Base-by-base conservation (phyloP, 176 grass and related monocot genomes). In the Avena eriantha region DNA sequence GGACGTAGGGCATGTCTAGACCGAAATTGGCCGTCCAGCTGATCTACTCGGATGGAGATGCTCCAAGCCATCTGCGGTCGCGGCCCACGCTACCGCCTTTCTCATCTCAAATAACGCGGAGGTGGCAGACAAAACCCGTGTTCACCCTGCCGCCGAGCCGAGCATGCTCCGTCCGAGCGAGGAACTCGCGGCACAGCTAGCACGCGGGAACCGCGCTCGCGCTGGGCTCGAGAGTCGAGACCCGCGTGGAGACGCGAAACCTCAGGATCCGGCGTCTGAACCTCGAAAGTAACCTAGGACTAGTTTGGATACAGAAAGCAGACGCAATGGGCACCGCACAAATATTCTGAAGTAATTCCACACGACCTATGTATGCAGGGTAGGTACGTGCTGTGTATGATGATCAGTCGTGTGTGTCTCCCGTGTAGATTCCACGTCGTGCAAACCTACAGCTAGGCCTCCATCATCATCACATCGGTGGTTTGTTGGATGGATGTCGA, bases 251-350 rank as follows among this genome's bases (percentile, higher is more conserved):
- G 18, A 49, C 46, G 6, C 73, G 54, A 54, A 76, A 24, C 73
- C 73, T 29, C 49, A 29, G 0, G 26, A 77, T 77, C 48, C 24
- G 74, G 26, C 54, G 49, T 21, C 24, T 77, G 74, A 77, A 77
- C 49, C 26, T 11, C 24, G 21, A 55, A 77, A 77, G 26, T 8
- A 77, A 77, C 74, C 8, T 54, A 3, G 8, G 26, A 21, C 49
- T 7, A 19, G 24, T 29, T 49, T 31, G 73, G 73, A 10, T 73
- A 53, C 47, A 76, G 47, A 76, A 76, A 76, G 73, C 47, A 51
- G 47, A 74, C 45, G 45, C n/a, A 23, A 24, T 74, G 69, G 7
- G 8, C 45, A 46, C 41, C 70, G 0, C 39, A 41, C 39, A 41
- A 41, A 74, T 24, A 49, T 50, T 29, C 72, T 47, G 1, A 5